phyloP scores from a whole-genome alignment of 23 red algal genomes.

The Gracilaria gracilis region DNA sequence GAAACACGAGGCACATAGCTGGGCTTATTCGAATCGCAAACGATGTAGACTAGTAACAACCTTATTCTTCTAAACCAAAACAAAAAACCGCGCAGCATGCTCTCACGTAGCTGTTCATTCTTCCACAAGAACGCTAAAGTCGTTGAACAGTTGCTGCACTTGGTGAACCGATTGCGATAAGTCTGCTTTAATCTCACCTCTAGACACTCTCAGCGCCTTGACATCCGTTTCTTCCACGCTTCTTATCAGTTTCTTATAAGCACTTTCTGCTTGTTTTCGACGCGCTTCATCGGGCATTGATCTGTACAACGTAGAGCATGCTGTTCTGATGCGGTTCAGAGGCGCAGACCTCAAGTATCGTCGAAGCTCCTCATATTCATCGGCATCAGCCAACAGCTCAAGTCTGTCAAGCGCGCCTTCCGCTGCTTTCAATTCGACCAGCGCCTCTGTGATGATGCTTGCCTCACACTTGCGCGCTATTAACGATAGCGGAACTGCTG shows the following conservation, averaged over 20 bases:
- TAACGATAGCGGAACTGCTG: neutral
- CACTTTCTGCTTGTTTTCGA: neutral
- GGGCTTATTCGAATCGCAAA: neutral
- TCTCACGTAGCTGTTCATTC: neutral
- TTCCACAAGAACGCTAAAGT: slow-evolving; percentile 1
- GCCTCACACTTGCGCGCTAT: neutral
- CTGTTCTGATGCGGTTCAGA: slow-evolving; percentile 11
- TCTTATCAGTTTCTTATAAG: slow-evolving; percentile 4
- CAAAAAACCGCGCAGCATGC: neutral
- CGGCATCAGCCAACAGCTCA: neutral
- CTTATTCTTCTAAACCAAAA: neutral
- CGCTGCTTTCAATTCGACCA: neutral
- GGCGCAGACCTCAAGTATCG: neutral
- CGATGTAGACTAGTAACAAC: neutral
- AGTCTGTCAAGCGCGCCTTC: neutral
- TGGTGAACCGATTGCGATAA: neutral
- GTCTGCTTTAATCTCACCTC: slow-evolving; percentile 18
- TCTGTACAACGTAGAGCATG: slow-evolving; percentile 2
- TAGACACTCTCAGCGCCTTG: slow-evolving; percentile 4
- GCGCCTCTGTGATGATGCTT: neutral
- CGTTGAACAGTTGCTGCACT: neutral
- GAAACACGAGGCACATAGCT: neutral
- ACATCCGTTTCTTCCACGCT: slow-evolving; percentile 1
- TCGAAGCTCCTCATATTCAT: slow-evolving; percentile 6
- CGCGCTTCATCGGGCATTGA: neutral